phyloP scores from a whole-genome alignment of 306 rosid genomes.

The Rosa lucieae region DNA sequence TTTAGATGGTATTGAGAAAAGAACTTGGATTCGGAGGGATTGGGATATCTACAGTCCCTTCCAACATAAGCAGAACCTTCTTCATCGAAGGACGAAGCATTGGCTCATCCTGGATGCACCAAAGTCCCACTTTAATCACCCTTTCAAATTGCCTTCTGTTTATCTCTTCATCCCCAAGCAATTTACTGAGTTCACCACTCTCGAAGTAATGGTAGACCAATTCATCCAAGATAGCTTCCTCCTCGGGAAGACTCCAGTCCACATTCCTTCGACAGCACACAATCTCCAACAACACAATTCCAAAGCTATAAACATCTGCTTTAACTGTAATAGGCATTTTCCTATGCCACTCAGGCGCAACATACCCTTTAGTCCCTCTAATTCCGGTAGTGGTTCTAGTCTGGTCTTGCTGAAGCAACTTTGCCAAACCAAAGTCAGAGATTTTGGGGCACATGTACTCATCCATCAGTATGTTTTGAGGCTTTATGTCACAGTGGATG shows the following conservation, averaged over 20 bases:
- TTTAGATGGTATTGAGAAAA: constrained; percentile 1
- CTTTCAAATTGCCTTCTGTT: constrained; percentile 18
- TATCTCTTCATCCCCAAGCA: constrained; percentile 4
- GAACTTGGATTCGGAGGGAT: constrained; percentile 5
- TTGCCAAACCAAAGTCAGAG: constrained; percentile 30
- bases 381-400: constrained; percentile 28
- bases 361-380: constrained; percentile 38
- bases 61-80: constrained; percentile 27
- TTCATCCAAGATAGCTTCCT: constrained; percentile 29
- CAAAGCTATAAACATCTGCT: constrained; percentile 37
- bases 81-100: constrained; percentile 26
- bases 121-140: constrained; percentile 26
- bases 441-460: constrained; percentile 19
- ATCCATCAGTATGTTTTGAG: constrained; percentile 38
- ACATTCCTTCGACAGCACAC: constrained; percentile 22
- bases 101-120: constrained; percentile 38
- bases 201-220: constrained; percentile 13
- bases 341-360: constrained; percentile 36
- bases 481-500: constrained; percentile 38
- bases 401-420: constrained; percentile 30
- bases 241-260: constrained; percentile 11
- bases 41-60: constrained; percentile 27
- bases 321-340: constrained; percentile 19
- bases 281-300: constrained; percentile 31
- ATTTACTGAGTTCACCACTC: constrained; percentile 17